Evolutionary conservation across 2,329 filamentous ascomycete genomes (phyloP).

Genomic region (Neoscytalidium dimidiatum): DNA sequence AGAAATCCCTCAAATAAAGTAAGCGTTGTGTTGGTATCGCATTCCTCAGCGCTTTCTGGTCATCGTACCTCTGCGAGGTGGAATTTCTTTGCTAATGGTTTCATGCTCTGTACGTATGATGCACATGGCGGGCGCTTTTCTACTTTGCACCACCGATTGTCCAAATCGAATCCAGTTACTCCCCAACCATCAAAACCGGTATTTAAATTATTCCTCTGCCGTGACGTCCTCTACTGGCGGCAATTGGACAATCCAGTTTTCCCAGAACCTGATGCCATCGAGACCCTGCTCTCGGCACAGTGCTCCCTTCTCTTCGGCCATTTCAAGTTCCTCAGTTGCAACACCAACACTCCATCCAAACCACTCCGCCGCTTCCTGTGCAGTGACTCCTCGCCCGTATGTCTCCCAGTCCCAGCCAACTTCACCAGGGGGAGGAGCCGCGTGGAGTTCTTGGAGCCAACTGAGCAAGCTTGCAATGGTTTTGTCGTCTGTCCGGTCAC

Average conservation of each 20-base stretch:
- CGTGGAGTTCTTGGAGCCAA: conserved; percentile 77
- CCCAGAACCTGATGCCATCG: conserved; percentile 91
- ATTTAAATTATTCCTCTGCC: neutral
- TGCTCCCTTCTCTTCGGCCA: conserved; percentile 89
- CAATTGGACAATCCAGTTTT: conserved; percentile 58
- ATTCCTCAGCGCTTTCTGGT: neutral
- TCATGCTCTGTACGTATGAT: neutral
- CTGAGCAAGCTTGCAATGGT: conserved; percentile 74
- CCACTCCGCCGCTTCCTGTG: conserved; percentile 81
- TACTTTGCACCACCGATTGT: neutral
- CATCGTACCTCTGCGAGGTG: neutral
- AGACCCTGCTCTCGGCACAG: conserved; percentile 90
- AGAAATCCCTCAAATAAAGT: neutral
- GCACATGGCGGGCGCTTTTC: neutral
- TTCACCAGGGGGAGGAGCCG: conserved; percentile 63
- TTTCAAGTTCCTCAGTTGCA: conserved; percentile 90
- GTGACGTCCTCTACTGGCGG: conserved; percentile 1
- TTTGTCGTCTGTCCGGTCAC: conserved; percentile 86
- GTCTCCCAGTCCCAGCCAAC: conserved; percentile 72
- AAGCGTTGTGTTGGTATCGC: neutral
- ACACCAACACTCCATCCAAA: conserved; percentile 99
- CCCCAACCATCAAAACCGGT: neutral
- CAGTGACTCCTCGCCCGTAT: conserved; percentile 85
- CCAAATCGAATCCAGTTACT: neutral
- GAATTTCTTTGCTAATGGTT: neutral